Percentiles rank a stretch among this genome's conserved stretches.
phyloP scores from a whole-genome alignment of 208 protist species.

The Leishmania martiniquensis region DNA sequence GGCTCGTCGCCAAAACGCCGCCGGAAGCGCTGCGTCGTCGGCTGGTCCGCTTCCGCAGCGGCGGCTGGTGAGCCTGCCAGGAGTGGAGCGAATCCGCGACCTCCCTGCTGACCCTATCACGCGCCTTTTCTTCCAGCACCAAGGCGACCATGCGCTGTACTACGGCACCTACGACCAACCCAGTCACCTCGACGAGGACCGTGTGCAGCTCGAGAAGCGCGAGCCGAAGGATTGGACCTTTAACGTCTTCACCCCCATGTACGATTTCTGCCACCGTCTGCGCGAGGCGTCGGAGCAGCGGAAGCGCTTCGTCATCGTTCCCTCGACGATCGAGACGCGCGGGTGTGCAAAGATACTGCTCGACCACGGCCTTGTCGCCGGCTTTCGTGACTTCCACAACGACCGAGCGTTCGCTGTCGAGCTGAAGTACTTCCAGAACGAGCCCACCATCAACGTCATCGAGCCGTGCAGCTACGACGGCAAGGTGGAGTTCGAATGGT shows the following conservation, averaged over 20 bases:
- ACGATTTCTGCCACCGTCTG: conserved; percentile 92
- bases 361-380: conserved; percentile 86
- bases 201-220: conserved; percentile 86
- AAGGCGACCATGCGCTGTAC: conserved; percentile 91
- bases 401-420: conserved; percentile 91
- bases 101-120: conserved; percentile 91
- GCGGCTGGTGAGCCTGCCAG: conserved; percentile 76
- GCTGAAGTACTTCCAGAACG: conserved; percentile 92
- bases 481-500: conserved; percentile 93
- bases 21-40: conserved; percentile 9
- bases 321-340: conserved; percentile 86
- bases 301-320: conserved; percentile 91
- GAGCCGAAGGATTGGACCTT: conserved; percentile 71
- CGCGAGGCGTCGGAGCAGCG: conserved; percentile 86
- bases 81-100: conserved; percentile 82
- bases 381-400: conserved; percentile 93
- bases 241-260: conserved; percentile 81
- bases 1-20: conserved; percentile 11
- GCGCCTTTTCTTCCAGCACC: conserved; percentile 92
- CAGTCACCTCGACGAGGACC: conserved; percentile 76
- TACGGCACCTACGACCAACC: conserved; percentile 89
- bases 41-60: conserved; percentile 44
- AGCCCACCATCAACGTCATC: conserved; percentile 88
- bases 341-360: conserved; percentile 89
- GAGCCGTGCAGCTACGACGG: conserved; percentile 88